These are phyloP conservation scores for Chlorella sorokiniana DNA, from an alignment of 139 green algal species.

Conservation along the genomic window DNA sequence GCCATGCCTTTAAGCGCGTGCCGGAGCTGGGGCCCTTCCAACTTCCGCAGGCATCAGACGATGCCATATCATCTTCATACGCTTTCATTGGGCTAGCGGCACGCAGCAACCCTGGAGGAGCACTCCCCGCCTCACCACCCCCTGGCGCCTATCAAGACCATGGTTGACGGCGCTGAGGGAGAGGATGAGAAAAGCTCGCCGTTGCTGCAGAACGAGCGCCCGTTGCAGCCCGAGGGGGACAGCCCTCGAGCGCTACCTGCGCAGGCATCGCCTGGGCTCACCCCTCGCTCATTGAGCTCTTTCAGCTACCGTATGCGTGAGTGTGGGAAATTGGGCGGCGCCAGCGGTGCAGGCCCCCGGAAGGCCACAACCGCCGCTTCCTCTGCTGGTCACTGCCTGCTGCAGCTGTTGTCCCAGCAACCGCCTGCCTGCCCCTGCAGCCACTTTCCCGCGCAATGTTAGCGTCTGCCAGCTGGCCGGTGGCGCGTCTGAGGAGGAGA, in stretches of 20 bases:
- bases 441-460: conserved; percentile 20
- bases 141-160: neutral
- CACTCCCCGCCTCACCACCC: too few relatives aligned
- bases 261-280: neutral
- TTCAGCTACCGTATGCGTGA: neutral
- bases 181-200: neutral
- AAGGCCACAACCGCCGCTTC: neutral
- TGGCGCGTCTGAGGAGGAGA: conserved; percentile 13
- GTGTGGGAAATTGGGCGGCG: neutral
- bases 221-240: too few relatives aligned
- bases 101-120: too few relatives aligned
- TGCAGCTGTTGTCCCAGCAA: neutral
- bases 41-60: too few relatives aligned
- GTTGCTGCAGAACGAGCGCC: neutral
- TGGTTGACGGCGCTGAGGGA: neutral
- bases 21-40: too few relatives aligned
- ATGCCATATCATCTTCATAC: too few relatives aligned
- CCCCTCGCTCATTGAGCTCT: neutral
- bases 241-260: neutral
- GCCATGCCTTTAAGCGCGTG: too few relatives aligned
- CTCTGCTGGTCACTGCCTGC: neutral
- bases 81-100: too few relatives aligned
- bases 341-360: neutral
- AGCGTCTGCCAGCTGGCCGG: conserved; percentile 26
- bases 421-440: neutral